These are phyloP conservation scores for Porodaedalea pini DNA, from an alignment of 1,284 basidiomycete genomes.

Conservation along the genomic window DNA sequence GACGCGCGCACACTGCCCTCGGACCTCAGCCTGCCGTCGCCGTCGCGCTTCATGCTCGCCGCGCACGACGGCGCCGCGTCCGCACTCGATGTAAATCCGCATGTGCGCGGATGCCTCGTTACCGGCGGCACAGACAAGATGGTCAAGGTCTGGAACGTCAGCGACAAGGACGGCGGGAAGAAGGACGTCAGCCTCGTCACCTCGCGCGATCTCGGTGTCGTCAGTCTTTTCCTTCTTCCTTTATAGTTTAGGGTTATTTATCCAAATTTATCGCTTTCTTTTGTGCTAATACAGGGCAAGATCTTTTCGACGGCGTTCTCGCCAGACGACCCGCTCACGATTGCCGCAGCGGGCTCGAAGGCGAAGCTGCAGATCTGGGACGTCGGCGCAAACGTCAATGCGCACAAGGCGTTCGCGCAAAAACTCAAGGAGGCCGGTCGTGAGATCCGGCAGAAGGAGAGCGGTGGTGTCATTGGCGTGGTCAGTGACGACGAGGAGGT, in stretches of 20 bases:
- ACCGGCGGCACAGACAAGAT: conserved; percentile 94
- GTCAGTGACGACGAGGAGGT: conserved; percentile 59
- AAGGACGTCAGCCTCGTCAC: conserved; percentile 85
- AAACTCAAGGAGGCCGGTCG: conserved; percentile 72
- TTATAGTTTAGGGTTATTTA: conserved; percentile 15
- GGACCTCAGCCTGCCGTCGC: conserved; percentile 54
- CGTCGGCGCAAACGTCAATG: conserved; percentile 73
- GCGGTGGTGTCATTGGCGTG: conserved; percentile 69
- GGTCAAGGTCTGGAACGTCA: conserved; percentile 94
- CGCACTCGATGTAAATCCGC: conserved; percentile 86
- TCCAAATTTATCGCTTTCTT: conserved; percentile 5
- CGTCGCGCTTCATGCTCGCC: conserved; percentile 82
- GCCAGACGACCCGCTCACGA: conserved; percentile 90
- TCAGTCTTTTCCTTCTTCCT: conserved; percentile 40
- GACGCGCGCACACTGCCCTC: conserved; percentile 83
- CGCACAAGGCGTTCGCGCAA: conserved; percentile 71
- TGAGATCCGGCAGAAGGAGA: conserved; percentile 60
- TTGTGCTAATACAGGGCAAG: conserved; percentile 66
- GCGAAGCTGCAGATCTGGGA: conserved; percentile 97
- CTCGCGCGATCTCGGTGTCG: conserved; percentile 89
- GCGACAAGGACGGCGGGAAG: conserved; percentile 63
- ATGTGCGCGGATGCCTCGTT: conserved; percentile 86
- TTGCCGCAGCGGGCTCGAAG: conserved; percentile 92
- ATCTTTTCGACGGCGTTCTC: conserved; percentile 90
- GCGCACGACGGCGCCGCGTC: conserved; percentile 97